These are phyloP conservation scores for Pseudogymnoascus sp. DNA, from an alignment of 2,329 filamentous ascomycete genomes.

Conservation along the genomic window DNA sequence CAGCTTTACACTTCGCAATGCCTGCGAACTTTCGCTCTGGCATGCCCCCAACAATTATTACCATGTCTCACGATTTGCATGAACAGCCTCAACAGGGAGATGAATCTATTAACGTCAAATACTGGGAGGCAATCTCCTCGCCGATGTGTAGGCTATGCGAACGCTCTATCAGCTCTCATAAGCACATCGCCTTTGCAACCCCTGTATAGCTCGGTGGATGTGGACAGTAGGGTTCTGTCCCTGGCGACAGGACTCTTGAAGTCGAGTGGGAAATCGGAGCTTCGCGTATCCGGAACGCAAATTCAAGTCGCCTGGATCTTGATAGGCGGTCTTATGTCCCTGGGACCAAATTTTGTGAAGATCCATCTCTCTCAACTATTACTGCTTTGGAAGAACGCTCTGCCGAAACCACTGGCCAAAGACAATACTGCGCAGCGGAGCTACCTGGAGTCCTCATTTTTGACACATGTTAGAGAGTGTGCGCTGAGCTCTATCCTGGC, in stretches of 20 bases:
- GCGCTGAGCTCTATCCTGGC: conserved; percentile 84
- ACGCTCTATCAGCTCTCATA: conserved; percentile 82
- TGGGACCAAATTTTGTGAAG: conserved; percentile 97
- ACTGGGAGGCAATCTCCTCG: conserved; percentile 71
- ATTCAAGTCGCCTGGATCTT: conserved; percentile 97
- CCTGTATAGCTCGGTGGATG: conserved; percentile 88
- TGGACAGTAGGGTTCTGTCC: conserved; percentile 83
- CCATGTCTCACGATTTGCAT: conserved; percentile 91
- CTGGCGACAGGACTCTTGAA: conserved; percentile 91
- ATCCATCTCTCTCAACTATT: conserved; percentile 93
- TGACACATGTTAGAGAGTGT: conserved; percentile 91
- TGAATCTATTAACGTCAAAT: conserved; percentile 58
- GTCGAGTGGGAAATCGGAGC: conserved; percentile 81
- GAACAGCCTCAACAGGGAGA: conserved; percentile 85
- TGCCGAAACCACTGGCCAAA: conserved; percentile 88
- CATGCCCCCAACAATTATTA: conserved; percentile 85
- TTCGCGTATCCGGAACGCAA: conserved; percentile 86
- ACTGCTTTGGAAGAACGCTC: conserved; percentile 91
- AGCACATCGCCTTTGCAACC: conserved; percentile 85
- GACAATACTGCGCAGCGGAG: conserved; percentile 82
- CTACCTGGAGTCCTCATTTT: conserved; percentile 80
- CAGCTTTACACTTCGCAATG: conserved; percentile 85
- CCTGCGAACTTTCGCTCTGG: conserved; percentile 77
- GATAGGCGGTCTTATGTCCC: conserved; percentile 91
- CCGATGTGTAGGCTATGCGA: conserved; percentile 82